Evolutionary conservation across 129 eudicot genomes (phyloP).

Genomic region (Artemisia tridentata): DNA sequence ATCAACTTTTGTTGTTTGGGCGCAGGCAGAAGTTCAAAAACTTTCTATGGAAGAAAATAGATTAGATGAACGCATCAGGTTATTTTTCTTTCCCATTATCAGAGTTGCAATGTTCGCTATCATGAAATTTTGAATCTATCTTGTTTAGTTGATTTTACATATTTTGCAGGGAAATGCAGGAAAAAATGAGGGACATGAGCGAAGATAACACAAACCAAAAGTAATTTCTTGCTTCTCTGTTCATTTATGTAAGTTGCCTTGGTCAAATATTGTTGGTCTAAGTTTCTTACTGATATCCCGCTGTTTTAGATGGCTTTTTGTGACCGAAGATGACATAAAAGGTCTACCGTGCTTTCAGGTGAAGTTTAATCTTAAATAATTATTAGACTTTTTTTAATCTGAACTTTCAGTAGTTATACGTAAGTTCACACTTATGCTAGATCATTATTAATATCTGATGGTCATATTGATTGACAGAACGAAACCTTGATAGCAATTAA

Average conservation of each 20-base stretch:
- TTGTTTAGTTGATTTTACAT: conserved; percentile 19
- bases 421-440: background rate
- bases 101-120: conserved; percentile 24
- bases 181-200: conserved; percentile 76
- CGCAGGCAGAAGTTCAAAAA: conserved; percentile 82
- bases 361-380: background rate
- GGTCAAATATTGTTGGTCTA: background rate
- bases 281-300: background rate
- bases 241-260: background rate
- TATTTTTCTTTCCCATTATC: conserved; percentile 15
- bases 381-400: background rate
- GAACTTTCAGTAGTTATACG: conserved; percentile 2
- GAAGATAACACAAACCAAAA: conserved; percentile 81
- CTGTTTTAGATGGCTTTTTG: conserved; percentile 85
- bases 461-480: conserved; percentile 47
- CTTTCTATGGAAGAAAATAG: conserved; percentile 78
- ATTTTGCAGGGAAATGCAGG: conserved; percentile 86
- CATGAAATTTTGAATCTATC: conserved; percentile 6
- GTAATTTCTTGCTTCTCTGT: conserved; percentile 35
- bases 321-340: conserved; percentile 95
- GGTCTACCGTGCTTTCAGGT: conserved; percentile 91
- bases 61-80: conserved; percentile 90
- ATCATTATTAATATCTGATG: conserved; percentile 3
- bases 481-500: conserved; percentile 96
- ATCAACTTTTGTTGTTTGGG: conserved; percentile 19